These are phyloP conservation scores for Starmerella riodocensis DNA, from an alignment of 805 yeast genomes.

Conservation along the genomic window DNA sequence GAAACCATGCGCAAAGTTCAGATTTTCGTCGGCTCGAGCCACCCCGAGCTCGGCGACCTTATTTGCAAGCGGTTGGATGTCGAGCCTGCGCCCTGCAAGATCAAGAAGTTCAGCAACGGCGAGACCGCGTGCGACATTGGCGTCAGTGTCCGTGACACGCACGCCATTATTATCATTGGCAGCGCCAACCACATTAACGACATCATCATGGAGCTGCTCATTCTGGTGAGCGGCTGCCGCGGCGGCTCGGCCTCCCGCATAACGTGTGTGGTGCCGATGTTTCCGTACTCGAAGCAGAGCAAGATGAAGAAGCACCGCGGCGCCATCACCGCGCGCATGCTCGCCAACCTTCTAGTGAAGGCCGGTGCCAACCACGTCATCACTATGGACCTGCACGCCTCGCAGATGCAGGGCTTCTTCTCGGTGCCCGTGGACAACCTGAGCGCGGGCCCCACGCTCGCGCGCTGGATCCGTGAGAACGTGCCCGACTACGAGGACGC, in stretches of 20 bases:
- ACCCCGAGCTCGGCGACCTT: conserved; percentile 81
- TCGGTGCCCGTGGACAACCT: conserved; percentile 93
- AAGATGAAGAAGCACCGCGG: conserved; percentile 99
- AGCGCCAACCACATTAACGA: conserved; percentile 83
- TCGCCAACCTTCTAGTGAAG: conserved; percentile 87
- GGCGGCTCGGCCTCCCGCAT: conserved; percentile 98
- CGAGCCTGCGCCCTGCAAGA: conserved; percentile 82
- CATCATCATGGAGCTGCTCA: conserved; percentile 89
- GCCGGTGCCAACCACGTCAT: conserved; percentile 99
- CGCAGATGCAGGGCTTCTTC: conserved; percentile 99
- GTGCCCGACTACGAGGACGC: conserved; percentile 74
- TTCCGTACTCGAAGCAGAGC: conserved; percentile 92
- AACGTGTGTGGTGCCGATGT: conserved; percentile 93
- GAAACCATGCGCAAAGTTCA: conserved; percentile 85
- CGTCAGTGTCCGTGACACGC: conserved; percentile 90
- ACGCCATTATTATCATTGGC: conserved; percentile 83
- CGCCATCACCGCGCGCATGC: conserved; percentile 94
- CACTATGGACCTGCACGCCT: conserved; percentile 90
- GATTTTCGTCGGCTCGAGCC: conserved; percentile 91
- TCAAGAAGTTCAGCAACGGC: conserved; percentile 90
- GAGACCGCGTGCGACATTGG: conserved; percentile 96
- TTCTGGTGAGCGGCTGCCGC: conserved; percentile 85
- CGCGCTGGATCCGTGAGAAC: conserved; percentile 88
- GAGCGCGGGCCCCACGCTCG: conserved; percentile 92
- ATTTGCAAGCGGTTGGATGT: conserved; percentile 87